Conservation (phyloP, 2,329 filamentous ascomycete genomes). For the Clonostachys chloroleuca region DNA sequence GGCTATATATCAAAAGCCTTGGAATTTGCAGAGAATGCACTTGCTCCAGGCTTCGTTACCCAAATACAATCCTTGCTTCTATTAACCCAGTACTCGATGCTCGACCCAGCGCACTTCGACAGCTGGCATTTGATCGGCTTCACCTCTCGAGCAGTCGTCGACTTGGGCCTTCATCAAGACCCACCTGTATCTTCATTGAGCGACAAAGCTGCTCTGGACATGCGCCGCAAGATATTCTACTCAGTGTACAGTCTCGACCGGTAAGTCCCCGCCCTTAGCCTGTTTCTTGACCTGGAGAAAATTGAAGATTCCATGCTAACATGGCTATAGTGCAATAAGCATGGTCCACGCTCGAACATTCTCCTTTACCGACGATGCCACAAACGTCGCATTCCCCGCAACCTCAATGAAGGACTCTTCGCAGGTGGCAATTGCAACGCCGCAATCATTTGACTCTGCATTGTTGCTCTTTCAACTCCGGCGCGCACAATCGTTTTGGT, state of each 20-base stretch:
- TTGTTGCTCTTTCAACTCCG: constrained; percentile 78
- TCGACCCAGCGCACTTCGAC: constrained; percentile 88
- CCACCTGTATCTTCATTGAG: constrained; percentile 66
- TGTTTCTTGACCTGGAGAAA: background rate
- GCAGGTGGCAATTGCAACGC: constrained; percentile 34
- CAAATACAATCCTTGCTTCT: constrained; percentile 87
- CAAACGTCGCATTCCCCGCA: constrained; percentile 74
- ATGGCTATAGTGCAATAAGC: constrained; percentile 64
- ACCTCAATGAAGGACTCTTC: constrained; percentile 32
- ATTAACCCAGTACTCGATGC: constrained; percentile 82
- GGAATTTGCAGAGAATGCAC: constrained; percentile 72
- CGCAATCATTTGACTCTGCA: constrained; percentile 61
- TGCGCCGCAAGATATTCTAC: constrained; percentile 81
- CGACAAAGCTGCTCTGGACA: constrained; percentile 66
- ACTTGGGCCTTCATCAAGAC: constrained; percentile 91
- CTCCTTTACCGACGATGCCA: constrained; percentile 87
- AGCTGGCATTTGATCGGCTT: constrained; percentile 93
- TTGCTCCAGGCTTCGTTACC: constrained; percentile 77
- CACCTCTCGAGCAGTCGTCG: constrained; percentile 80
- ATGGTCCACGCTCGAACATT: constrained; percentile 85
- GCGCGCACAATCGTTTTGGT: constrained; percentile 83
- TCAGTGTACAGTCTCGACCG: constrained; percentile 87
- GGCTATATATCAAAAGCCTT: constrained; percentile 61
- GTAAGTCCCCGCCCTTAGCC: constrained; percentile 34
- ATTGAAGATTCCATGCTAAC: background rate